Conservation (phyloP, 2,329 filamentous ascomycete genomes). For the Bipolaris zeicola region DNA sequence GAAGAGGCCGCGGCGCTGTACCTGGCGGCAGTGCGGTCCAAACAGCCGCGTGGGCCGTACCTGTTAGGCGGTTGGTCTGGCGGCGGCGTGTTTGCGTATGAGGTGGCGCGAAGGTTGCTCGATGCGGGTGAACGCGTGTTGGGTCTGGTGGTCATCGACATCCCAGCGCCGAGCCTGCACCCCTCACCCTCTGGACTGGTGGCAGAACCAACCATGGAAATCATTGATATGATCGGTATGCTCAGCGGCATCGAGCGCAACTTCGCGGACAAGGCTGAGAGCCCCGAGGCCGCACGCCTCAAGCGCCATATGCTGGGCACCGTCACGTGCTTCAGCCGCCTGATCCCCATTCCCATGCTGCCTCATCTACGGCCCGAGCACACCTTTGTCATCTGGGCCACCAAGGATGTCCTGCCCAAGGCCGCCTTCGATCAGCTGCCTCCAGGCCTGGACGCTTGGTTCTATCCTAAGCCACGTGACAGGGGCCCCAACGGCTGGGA, state of each 20-base stretch:
- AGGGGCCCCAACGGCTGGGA: slow-evolving; percentile 4
- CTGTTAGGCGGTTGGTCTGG: slow-evolving; percentile 46
- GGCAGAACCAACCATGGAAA: slow-evolving; percentile 3
- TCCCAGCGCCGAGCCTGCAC: neutral
- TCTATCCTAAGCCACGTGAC: neutral
- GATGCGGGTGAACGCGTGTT: slow-evolving; percentile 1
- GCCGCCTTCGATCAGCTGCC: neutral
- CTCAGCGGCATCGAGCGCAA: slow-evolving; percentile 4
- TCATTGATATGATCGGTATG: slow-evolving; percentile 1
- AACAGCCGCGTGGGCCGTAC: slow-evolving; percentile 43
- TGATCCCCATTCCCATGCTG: slow-evolving; percentile 1
- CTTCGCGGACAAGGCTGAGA: slow-evolving; percentile 1
- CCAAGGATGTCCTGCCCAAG: neutral
- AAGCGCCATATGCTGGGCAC: slow-evolving; percentile 3
- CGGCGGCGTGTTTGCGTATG: slow-evolving; percentile 46
- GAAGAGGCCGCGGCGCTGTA: slow-evolving; percentile 2
- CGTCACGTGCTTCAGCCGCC: slow-evolving; percentile 4
- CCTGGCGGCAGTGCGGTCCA: slow-evolving; percentile 18
- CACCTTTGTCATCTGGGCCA: slow-evolving; percentile 3
- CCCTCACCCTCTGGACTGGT: neutral
- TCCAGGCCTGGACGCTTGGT: neutral
- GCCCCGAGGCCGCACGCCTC: neutral
- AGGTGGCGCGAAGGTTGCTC: slow-evolving; percentile 15
- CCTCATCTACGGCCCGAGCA: slow-evolving; percentile 5
- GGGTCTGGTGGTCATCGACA: slow-evolving; percentile 2